phyloP scores from a whole-genome alignment of 495 filamentous ascomycete species.

The Penicillium alfredii region DNA sequence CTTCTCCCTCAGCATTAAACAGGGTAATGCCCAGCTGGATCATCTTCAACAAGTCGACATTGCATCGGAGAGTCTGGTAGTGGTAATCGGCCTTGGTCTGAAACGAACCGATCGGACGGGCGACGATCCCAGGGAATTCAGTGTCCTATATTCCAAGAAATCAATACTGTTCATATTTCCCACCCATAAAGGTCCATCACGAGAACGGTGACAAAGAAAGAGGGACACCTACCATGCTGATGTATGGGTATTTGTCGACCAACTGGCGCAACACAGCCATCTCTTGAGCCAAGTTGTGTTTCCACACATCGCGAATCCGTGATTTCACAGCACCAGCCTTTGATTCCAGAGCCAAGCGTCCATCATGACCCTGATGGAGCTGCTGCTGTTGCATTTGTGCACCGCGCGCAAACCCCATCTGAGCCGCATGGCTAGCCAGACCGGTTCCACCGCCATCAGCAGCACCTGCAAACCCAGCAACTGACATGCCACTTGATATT shows the following conservation, averaged over 20 bases:
- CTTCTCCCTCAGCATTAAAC: slow-evolving; percentile 81
- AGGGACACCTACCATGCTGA: slow-evolving; percentile 77
- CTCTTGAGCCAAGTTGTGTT: slow-evolving; percentile 82
- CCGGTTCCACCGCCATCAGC: slow-evolving; percentile 66
- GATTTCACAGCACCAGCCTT: slow-evolving; percentile 50
- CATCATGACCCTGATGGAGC: slow-evolving; percentile 50
- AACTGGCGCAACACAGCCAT: slow-evolving; percentile 72
- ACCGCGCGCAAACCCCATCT: slow-evolving; percentile 77
- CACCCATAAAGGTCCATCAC: not conserved
- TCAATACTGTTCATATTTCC: not conserved
- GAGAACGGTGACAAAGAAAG: not conserved
- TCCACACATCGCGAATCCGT: slow-evolving; percentile 93
- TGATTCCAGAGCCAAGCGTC: slow-evolving; percentile 35
- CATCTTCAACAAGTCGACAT: slow-evolving; percentile 93
- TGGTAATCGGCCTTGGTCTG: slow-evolving; percentile 94
- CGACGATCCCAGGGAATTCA: slow-evolving; percentile 94
- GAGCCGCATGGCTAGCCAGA: slow-evolving; percentile 81
- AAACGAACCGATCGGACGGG: slow-evolving; percentile 89
- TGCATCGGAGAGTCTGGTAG: slow-evolving; percentile 94
- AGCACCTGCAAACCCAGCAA: slow-evolving; percentile 51
- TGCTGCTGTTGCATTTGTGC: slow-evolving; percentile 64
- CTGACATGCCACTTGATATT: slow-evolving; percentile 47
- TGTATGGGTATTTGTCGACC: slow-evolving; percentile 85
- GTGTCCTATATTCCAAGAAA: slow-evolving; percentile 63
- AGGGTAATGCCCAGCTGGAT: slow-evolving; percentile 94